Percentiles rank a stretch among this genome's conserved stretches.
Evolutionary conservation across 2,329 filamentous ascomycete genomes (phyloP).

Genomic region (Anthostomella pinea): DNA sequence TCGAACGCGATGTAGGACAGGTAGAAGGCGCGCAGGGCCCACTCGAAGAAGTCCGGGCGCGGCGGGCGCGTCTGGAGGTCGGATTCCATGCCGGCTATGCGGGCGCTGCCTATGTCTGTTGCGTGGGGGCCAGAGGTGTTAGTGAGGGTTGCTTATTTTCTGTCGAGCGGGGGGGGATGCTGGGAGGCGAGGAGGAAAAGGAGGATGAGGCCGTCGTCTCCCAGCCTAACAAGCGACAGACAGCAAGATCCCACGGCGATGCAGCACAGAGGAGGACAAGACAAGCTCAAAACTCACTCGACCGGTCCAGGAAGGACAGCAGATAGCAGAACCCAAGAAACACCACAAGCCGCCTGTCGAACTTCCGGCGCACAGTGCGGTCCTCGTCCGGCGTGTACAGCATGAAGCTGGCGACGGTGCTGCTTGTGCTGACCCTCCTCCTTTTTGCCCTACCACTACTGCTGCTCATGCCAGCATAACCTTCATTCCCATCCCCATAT

Average conservation of each 20-base stretch:
- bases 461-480: neutral
- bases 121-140: conserved; percentile 1
- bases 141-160: neutral
- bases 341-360: conserved; percentile 73
- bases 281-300: conserved; percentile 55
- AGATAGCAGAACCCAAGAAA: conserved; percentile 83
- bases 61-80: conserved; percentile 54
- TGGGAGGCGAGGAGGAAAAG: conserved; percentile 12
- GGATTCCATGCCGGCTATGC: conserved; percentile 60
- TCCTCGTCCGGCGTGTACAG: conserved; percentile 67
- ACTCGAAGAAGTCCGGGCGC: conserved; percentile 52
- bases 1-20: conserved; percentile 62
- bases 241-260: too few species aligned
- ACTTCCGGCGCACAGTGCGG: conserved; percentile 63
- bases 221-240: too few species aligned
- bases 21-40: conserved; percentile 61
- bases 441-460: conserved; percentile 7
- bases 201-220: neutral
- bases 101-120: conserved; percentile 60
- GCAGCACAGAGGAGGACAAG: neutral
- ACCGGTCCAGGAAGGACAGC: conserved; percentile 81
- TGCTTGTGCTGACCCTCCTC: conserved; percentile 15
- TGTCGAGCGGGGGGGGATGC: too few species aligned
- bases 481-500: conserved; percentile 1
- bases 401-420: conserved; percentile 23